Evolutionary conservation across 257 asterid species (phyloP), one percentile per base, ranked within the genome.

Genomic region (Solanum virginianum): DNA sequence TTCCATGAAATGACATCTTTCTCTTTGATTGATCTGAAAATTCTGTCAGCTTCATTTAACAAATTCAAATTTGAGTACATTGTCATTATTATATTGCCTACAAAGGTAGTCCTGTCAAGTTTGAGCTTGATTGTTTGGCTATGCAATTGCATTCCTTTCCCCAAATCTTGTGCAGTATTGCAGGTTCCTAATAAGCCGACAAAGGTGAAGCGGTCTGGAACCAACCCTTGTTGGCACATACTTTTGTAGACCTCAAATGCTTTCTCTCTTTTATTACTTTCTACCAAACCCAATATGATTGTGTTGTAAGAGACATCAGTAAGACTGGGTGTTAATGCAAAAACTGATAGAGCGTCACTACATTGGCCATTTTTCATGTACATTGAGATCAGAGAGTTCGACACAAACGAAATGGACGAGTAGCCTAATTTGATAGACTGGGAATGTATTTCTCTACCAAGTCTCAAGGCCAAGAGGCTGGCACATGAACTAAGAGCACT

Each of bases 401-500:
- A 87, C 16, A 93, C 95, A 85, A 92, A 95, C 55, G 91, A 90
- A 85, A 92, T 86, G 74, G 83, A 85, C 7, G 54, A 89, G 82
- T 86, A 87, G 17, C 92, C 90, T 45, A 88, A 89, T 88, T 91
- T 93, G 41, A 92, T 71, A n/a, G 94, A 85, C 45, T 88, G 91
- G 4, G 91, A 91, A 84, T 95, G 98, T 85, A 92, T 89, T 87
- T 92, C 95, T 75, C 54, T 86, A 87, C 98, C 98, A 45, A 89
- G 90, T 77, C 81, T 79, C 15, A 86, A 81, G 39, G 86, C 91
- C 91, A 66, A 87, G 53, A 92, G 70, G 83, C 82, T 86, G 32
- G 98, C 89, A 86, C 97, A 93, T 39, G 98, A 92, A 85, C 95
- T 90, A 55, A 92, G 91, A 81, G 88, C 94, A 85, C 95, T 93